phyloP scores from a whole-genome alignment of 306 rosid genomes.

The Luffa acutangula region DNA sequence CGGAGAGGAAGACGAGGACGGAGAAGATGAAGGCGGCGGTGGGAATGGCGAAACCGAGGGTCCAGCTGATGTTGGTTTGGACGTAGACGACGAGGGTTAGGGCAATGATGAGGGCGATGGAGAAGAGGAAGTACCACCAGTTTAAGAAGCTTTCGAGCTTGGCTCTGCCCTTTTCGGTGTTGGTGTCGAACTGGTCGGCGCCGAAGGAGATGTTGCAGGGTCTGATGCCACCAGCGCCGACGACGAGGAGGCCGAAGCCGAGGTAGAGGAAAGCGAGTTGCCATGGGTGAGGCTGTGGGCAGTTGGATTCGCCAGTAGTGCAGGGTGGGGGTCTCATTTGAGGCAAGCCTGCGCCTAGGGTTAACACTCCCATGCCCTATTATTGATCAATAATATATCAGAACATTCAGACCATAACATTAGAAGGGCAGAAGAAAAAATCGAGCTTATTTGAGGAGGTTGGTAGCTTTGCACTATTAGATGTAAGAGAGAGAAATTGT shows the following conservation, averaged over 20 bases:
- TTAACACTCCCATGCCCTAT: conserved; percentile 43
- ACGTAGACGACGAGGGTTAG: conserved; percentile 38
- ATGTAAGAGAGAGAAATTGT: no score
- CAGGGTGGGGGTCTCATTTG: conserved; percentile 38
- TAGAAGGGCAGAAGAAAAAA: no score
- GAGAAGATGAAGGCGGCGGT: conserved; percentile 34
- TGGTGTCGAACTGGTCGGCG: conserved; percentile 50
- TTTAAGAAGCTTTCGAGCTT: conserved; percentile 54
- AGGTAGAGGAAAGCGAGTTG: conserved; percentile 31
- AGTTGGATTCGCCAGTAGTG: conserved; percentile 1
- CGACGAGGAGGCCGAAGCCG: conserved; percentile 31
- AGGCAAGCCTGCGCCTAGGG: conserved; percentile 33
- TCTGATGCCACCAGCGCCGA: conserved; percentile 49
- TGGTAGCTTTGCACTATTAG: no score
- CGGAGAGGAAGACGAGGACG: conserved; percentile 23
- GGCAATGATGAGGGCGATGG: conserved; percentile 36
- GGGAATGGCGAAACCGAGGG: conserved; percentile 41
- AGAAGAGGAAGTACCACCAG: conserved; percentile 56
- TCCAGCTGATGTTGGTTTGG: conserved; percentile 47
- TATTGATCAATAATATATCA: not conserved
- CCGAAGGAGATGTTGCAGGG: conserved; percentile 75
- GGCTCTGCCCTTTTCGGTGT: conserved; percentile 32
- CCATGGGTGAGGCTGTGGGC: conserved; percentile 20
- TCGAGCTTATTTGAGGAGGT: no score
- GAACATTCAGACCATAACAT: not conserved